Conservation (phyloP, 2,329 filamentous ascomycete genomes). For the Pseudogymnoascus sp. region DNA sequence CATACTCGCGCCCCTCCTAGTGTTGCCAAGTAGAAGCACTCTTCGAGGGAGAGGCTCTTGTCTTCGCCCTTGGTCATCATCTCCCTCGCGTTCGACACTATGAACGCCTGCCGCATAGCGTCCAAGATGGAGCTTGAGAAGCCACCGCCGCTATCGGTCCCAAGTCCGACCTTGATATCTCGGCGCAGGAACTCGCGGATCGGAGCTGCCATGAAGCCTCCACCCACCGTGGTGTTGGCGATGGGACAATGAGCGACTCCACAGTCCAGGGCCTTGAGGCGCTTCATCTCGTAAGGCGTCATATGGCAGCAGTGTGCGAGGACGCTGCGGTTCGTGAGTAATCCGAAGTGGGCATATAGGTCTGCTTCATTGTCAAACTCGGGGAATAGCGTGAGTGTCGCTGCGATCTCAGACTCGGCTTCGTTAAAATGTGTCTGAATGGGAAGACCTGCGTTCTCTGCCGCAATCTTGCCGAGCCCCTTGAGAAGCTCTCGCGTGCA, state of each 20-base stretch:
- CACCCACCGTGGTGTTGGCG: slow-evolving; percentile 55
- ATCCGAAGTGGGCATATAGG: slow-evolving; percentile 48
- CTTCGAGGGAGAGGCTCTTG: slow-evolving; percentile 15
- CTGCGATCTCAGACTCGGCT: slow-evolving; percentile 50
- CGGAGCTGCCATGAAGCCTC: slow-evolving; percentile 55
- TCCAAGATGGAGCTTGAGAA: slow-evolving; percentile 54
- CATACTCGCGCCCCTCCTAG: slow-evolving; percentile 41
- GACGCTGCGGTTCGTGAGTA: slow-evolving; percentile 50
- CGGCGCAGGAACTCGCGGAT: slow-evolving; percentile 49
- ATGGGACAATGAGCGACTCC: slow-evolving; percentile 59
- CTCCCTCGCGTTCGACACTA: slow-evolving; percentile 43
- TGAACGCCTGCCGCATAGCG: slow-evolving; percentile 48
- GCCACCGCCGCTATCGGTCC: slow-evolving; percentile 58
- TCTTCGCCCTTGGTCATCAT: slow-evolving; percentile 33
- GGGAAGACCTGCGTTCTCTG: slow-evolving; percentile 39
- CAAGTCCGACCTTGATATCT: slow-evolving; percentile 59
- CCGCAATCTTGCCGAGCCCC: slow-evolving; percentile 48
- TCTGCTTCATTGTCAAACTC: slow-evolving; percentile 50
- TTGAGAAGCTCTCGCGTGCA: slow-evolving; percentile 48
- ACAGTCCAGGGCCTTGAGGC: slow-evolving; percentile 41
- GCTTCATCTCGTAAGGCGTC: slow-evolving; percentile 46
- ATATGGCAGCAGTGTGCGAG: slow-evolving; percentile 62
- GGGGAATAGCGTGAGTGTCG: slow-evolving; percentile 50
- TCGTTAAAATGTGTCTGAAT: slow-evolving; percentile 66
- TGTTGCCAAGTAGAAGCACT: slow-evolving; percentile 42